Evolutionary conservation across 768 basidiomycete genomes (phyloP).

Genomic region (Leccinum disarticulatum): DNA sequence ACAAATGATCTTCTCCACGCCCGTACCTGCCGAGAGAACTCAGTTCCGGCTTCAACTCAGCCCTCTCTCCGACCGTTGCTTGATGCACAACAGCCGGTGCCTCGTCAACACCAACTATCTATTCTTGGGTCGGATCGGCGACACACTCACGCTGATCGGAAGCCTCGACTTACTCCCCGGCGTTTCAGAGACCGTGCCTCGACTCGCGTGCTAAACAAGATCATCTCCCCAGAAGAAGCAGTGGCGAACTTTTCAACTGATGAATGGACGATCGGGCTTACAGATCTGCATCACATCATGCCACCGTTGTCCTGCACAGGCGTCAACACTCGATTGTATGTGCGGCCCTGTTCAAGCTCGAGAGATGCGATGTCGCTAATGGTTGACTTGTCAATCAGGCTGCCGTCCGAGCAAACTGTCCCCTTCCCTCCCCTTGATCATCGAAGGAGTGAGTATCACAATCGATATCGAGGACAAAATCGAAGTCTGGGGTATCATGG

Average conservation of each 20-base stretch:
- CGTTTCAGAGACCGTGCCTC: slow-evolving; percentile 53
- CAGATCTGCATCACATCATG: slow-evolving; percentile 41
- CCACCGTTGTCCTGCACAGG: slow-evolving; percentile 50
- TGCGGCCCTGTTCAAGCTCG: slow-evolving; percentile 46
- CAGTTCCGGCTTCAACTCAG: slow-evolving; percentile 52
- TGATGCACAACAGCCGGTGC: slow-evolving; percentile 57
- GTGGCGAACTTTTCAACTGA: slow-evolving; percentile 27
- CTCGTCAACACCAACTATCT: slow-evolving; percentile 58
- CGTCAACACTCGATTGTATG: slow-evolving; percentile 44
- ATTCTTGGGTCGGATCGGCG: slow-evolving; percentile 47
- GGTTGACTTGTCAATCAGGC: slow-evolving; percentile 38
- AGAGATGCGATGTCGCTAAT: slow-evolving; percentile 35
- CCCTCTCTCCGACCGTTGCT: slow-evolving; percentile 38
- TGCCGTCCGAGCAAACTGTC: slow-evolving; percentile 49
- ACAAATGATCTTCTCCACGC: slow-evolving; percentile 40
- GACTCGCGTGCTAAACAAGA: slow-evolving; percentile 53
- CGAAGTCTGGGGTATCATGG: slow-evolving; percentile 1
- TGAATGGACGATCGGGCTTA: slow-evolving; percentile 25
- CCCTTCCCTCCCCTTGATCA: slow-evolving; percentile 35
- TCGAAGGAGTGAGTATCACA: slow-evolving; percentile 9
- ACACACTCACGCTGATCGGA: slow-evolving; percentile 48
- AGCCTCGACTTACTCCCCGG: slow-evolving; percentile 54
- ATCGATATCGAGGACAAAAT: slow-evolving; percentile 4
- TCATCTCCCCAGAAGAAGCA: slow-evolving; percentile 44
- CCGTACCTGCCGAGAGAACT: slow-evolving; percentile 26